A percentile compares a stretch with the other conserved stretches of the same genome.
Evolutionary conservation across 2,329 filamentous ascomycete genomes (phyloP).

Genomic region (Stachybotrys elegans): DNA sequence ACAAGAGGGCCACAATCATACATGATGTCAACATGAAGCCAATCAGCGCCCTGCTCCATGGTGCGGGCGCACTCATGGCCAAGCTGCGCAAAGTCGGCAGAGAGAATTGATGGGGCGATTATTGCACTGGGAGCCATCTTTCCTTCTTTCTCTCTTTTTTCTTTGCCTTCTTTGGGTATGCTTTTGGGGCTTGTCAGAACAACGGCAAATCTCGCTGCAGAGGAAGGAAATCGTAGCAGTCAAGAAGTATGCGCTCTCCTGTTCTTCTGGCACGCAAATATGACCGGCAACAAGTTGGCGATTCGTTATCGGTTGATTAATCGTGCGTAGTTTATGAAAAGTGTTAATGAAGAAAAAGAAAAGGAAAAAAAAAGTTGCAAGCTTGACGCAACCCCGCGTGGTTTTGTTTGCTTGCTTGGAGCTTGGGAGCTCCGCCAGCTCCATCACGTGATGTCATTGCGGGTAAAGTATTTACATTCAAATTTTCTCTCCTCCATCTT

Average conservation of each 20-base stretch:
- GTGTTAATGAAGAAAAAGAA: conserved; percentile 34
- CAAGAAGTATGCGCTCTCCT: conserved; percentile 19
- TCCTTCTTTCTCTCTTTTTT: too few relatives aligned
- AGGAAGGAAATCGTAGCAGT: conserved; percentile 7
- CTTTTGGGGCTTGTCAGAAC: too few relatives aligned
- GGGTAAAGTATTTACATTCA: background rate
- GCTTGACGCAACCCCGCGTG: background rate
- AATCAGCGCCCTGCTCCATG: conserved; percentile 83
- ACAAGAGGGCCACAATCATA: conserved; percentile 28
- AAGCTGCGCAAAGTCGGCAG: conserved; percentile 88
- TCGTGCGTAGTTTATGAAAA: conserved; percentile 43
- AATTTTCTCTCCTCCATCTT: background rate
- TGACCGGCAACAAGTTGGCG: conserved; percentile 51
- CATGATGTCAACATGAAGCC: conserved; percentile 93
- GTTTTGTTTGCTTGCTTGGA: too few relatives aligned
- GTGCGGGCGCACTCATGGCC: conserved; percentile 82
- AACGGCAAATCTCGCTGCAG: conserved; percentile 13
- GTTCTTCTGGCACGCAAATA: conserved; percentile 55
- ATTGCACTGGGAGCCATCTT: conserved; percentile 93
- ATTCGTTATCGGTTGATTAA: conserved; percentile 55
- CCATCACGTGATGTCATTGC: conserved; percentile 20
- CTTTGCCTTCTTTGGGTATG: too few relatives aligned
- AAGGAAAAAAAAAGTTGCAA: conserved; percentile 11
- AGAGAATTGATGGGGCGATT: conserved; percentile 96
- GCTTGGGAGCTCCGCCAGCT: background rate